Percentiles rank a stretch among this genome's conserved stretches.
Conservation (phyloP, 352 stramenopile genomes). For the Pythium rhizo-oryzae region DNA sequence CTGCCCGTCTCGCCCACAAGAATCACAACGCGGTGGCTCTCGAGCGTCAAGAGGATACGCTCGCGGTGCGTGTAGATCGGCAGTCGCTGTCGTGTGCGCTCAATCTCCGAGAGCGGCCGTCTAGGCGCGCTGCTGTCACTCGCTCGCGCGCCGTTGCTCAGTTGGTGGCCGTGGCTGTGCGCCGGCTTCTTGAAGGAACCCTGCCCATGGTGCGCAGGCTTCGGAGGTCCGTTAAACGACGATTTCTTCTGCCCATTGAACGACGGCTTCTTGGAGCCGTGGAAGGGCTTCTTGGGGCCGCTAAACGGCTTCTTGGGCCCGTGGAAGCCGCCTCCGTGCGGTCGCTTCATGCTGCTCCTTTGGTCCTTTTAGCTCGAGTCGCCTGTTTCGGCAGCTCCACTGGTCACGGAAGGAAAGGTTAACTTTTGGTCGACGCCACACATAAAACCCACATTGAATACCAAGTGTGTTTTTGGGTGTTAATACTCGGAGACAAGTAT, state of each 20-base stretch:
- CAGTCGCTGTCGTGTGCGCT: constrained; percentile 63
- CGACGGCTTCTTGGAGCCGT: constrained; percentile 15
- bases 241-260: constrained; percentile 5
- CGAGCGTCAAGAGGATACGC: constrained; percentile 66
- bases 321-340: constrained; percentile 7
- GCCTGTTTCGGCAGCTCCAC: neutral
- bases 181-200: constrained; percentile 10
- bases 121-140: constrained; percentile 1
- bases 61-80: constrained; percentile 77
- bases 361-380: too few relatives aligned
- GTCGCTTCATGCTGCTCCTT: constrained; percentile 18
- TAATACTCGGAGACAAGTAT: constrained; percentile 18
- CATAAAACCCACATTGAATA: neutral
- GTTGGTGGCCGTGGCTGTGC: neutral
- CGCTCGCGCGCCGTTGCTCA: neutral
- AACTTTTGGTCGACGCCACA: neutral
- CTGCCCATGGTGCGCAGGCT: neutral
- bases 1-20: constrained; percentile 90
- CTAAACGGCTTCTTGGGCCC: constrained; percentile 15
- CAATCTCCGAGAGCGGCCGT: constrained; percentile 40
- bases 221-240: neutral
- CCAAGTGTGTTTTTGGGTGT: constrained; percentile 20
- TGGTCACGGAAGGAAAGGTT: constrained; percentile 1
- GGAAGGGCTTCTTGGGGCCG: constrained; percentile 18
- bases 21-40: constrained; percentile 78